Evolutionary conservation across 495 filamentous ascomycete species (phyloP), one percentile per base, ranked within the genome.

Genomic region (Apodospora peruviana): DNA sequence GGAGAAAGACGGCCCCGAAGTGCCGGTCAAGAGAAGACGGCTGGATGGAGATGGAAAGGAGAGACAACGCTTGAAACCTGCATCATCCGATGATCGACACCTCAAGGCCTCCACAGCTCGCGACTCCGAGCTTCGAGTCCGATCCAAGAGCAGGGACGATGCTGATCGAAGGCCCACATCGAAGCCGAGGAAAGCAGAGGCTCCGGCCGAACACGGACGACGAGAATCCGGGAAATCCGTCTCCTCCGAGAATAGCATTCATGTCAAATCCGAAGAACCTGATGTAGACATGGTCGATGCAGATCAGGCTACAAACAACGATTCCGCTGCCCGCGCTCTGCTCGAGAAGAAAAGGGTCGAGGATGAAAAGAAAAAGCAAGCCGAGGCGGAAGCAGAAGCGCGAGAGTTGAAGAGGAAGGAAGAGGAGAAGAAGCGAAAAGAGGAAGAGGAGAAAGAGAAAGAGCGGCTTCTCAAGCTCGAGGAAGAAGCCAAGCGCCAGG

Each of bases 1-100:
- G 20, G 78, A 78, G 29, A 70, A 72, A 48, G 75, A 78, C 48
- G 52, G 78, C 65, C 60, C 74, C 70, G 71, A 85, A 72, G 68
- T 58, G 23, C 70, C 74, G 17, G 45, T 65, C 25, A 81, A 81
- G 57, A 63, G 69, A 50, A 63, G 77, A 38, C 72, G 71, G 18
- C 45, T 79, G 19, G 77, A 79, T 32, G 55, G 47, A 2, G 69
- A 76, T 4, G 58, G 56, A 35, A 73, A 67, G 47, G 73, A 77
- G 32, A 68, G 59, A 51, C 66, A 67, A 10, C 55, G n/a, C n/a
- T n/a, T 60, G 21, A 61, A 70, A 21, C 60, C 65, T 4, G 65
- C 55, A 42, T 60, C 64, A 18, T 70, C 70, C 11, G 72, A 75
- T 9, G 68, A 67, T 22, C 67, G 66, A 3, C 64, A 65, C 17